Percentiles rank a stretch among this genome's conserved stretches.
Conservation (phyloP, 345 rosid species). For the Acer saccharum region DNA sequence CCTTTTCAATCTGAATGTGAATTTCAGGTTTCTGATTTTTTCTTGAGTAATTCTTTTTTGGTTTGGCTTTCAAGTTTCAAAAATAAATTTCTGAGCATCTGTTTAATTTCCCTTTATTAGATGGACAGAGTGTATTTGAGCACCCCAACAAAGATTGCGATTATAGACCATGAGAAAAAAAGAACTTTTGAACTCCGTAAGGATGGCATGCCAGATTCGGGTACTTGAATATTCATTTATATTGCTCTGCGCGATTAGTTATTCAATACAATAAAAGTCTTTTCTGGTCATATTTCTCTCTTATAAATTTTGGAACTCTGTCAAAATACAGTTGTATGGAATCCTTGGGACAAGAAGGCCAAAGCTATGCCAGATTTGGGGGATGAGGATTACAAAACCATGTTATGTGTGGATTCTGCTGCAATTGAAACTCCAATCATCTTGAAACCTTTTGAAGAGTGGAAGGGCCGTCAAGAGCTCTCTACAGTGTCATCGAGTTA, state of each 20-base stretch:
- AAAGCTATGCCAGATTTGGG: constrained; percentile 82
- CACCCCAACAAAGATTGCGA: constrained; percentile 90
- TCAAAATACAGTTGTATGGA: constrained; percentile 73
- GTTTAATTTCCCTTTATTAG: constrained; percentile 38
- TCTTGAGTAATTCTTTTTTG: background rate
- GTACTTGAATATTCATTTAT: constrained; percentile 28
- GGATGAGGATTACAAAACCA: constrained; percentile 81
- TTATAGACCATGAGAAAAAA: constrained; percentile 95
- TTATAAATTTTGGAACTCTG: constrained; percentile 9
- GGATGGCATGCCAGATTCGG: constrained; percentile 91
- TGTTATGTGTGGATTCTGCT: constrained; percentile 87
- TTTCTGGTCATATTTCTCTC: background rate
- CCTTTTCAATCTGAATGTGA: background rate
- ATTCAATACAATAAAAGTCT: background rate
- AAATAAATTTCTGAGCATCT: background rate
- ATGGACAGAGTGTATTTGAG: constrained; percentile 84
- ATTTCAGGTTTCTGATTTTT: background rate
- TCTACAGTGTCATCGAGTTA: constrained; percentile 93
- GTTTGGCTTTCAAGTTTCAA: background rate
- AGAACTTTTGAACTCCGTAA: constrained; percentile 84
- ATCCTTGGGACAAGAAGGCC: constrained; percentile 93
- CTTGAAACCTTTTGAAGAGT: constrained; percentile 84
- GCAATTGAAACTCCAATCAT: constrained; percentile 62
- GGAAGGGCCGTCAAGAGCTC: constrained; percentile 88
- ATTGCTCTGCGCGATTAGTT: constrained; percentile 9